Evolutionary conservation across 2,329 filamentous ascomycete genomes (phyloP).

Genomic region (Uncinocarpus reesii): DNA sequence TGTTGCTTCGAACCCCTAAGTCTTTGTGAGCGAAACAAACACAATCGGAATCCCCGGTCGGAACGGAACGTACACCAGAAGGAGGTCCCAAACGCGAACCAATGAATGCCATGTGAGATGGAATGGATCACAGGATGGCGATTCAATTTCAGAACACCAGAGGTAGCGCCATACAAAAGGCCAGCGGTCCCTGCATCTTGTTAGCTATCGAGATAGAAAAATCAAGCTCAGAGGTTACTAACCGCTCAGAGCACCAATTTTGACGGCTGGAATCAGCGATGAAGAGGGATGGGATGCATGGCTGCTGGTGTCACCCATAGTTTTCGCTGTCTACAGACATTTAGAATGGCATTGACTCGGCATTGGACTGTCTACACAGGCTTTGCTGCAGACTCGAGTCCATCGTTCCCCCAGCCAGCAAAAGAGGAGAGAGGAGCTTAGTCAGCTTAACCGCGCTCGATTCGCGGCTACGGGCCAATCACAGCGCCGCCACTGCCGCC

Average conservation of each 20-base stretch:
- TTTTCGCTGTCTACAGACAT: neutral
- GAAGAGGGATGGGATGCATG: slow-evolving; percentile 14
- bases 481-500: no score
- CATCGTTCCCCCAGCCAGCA: no score
- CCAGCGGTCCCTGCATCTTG: slow-evolving; percentile 46
- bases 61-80: slow-evolving; percentile 55
- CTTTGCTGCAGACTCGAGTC: no score
- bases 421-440: no score
- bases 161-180: slow-evolving; percentile 54
- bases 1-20: slow-evolving; percentile 34
- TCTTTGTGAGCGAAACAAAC: neutral
- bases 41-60: slow-evolving; percentile 13
- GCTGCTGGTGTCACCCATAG: slow-evolving; percentile 22
- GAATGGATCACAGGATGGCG: slow-evolving; percentile 60
- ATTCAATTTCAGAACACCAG: slow-evolving; percentile 59
- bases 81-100: slow-evolving; percentile 64
- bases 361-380: neutral
- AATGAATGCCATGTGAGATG: slow-evolving; percentile 63
- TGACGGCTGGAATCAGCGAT: slow-evolving; percentile 38
- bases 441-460: no score
- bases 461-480: no score
- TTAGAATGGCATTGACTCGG: neutral
- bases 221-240: slow-evolving; percentile 18
- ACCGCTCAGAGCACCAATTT: slow-evolving; percentile 54
- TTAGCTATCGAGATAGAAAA: neutral